Percentiles rank a stretch among this genome's conserved stretches.
Evolutionary conservation across 805 yeast genomes (phyloP).

Genomic region (Lipomyces yamanashiensis): DNA sequence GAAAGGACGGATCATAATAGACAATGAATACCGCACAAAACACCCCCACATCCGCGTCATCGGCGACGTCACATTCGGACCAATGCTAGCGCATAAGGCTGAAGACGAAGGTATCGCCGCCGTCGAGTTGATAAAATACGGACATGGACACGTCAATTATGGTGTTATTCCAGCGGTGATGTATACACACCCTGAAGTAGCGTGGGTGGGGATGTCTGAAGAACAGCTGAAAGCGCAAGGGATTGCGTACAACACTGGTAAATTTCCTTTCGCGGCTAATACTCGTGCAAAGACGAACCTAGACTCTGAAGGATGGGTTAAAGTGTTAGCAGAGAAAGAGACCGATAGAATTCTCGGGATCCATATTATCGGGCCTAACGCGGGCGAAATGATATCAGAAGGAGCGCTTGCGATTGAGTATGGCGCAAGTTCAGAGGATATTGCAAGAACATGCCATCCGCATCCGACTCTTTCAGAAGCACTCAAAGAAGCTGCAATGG

Average conservation of each 20-base stretch:
- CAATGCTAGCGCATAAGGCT: conserved; percentile 99
- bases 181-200: conserved; percentile 99
- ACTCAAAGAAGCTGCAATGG: conserved; percentile 95
- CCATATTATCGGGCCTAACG: conserved; percentile 96
- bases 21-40: conserved; percentile 89
- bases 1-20: conserved; percentile 60
- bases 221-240: conserved; percentile 54
- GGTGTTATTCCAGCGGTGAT: conserved; percentile 96
- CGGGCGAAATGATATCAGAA: conserved; percentile 99
- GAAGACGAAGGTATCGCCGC: conserved; percentile 99
- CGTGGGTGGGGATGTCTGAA: conserved; percentile 98
- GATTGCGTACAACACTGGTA: no score
- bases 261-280: conserved; percentile 98
- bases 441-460: conserved; percentile 97
- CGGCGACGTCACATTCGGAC: conserved; percentile 98
- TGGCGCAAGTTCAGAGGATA: conserved; percentile 97
- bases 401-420: conserved; percentile 96
- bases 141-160: conserved; percentile 97
- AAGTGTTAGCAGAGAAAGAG: conserved; percentile 67
- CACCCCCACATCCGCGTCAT: conserved; percentile 85
- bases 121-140: conserved; percentile 87
- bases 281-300: conserved; percentile 64
- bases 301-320: no score
- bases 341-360: conserved; percentile 95
- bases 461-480: conserved; percentile 98